Conservation (phyloP, 805 yeast species). For the Spathaspora hagerdaliae region DNA sequence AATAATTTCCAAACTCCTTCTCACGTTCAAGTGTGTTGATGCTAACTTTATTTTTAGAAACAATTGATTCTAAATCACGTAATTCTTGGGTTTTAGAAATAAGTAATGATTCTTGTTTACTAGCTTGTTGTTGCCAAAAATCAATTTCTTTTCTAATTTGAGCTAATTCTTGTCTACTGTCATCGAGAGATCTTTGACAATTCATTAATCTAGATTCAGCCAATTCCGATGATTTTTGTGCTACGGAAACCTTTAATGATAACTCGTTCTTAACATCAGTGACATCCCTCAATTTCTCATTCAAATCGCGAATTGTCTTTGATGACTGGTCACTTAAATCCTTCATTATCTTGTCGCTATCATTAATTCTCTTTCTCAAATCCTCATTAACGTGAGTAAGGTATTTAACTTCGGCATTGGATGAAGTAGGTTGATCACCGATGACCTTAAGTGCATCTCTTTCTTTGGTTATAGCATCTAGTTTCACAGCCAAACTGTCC, state of each 20-base stretch:
- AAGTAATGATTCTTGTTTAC: constrained; percentile 34
- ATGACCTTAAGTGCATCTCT: constrained; percentile 58
- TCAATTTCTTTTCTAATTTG: constrained; percentile 24
- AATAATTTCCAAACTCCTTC: constrained; percentile 43
- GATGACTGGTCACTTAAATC: constrained; percentile 35
- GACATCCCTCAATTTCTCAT: constrained; percentile 24
- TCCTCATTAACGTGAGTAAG: constrained; percentile 24
- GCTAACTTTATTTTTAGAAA: constrained; percentile 43
- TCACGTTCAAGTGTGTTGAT: constrained; percentile 52
- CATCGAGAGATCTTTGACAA: constrained; percentile 32
- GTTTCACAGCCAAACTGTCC: constrained; percentile 45
- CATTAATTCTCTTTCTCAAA: constrained; percentile 29
- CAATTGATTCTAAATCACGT: constrained; percentile 44
- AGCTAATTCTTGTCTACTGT: constrained; percentile 21
- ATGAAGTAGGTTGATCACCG: constrained; percentile 4
- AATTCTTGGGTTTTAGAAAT: constrained; percentile 45
- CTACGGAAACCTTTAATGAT: constrained; percentile 47
- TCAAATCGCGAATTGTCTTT: constrained; percentile 45
- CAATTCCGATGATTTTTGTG: constrained; percentile 51
- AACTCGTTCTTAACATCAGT: constrained; percentile 35
- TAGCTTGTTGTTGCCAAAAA: constrained; percentile 40
- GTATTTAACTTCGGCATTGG: constrained; percentile 17
- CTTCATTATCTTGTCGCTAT: constrained; percentile 33
- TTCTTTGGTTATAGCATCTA: constrained; percentile 56
- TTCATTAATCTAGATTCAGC: constrained; percentile 48